Base-by-base conservation (phyloP, 2,329 filamentous ascomycete species). In the Stromatinia cepivora region DNA sequence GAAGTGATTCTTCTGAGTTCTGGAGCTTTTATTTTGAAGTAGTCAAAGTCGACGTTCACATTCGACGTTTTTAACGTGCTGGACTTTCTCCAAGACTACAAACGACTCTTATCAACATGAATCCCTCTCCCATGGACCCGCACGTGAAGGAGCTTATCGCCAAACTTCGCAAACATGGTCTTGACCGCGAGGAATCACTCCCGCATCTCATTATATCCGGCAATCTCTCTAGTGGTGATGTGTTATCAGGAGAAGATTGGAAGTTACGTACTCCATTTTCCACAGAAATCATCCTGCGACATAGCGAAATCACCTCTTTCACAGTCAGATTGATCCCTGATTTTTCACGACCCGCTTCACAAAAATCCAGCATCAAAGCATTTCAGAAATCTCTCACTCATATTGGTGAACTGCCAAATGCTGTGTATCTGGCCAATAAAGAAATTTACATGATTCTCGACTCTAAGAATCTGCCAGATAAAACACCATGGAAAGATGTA, bases 121-220 rank as follows among this genome's bases (percentile, higher is more conserved):
- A 65, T 9, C 64, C 64, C 7, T 71, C 72, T 5, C 67, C 76
- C 2, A 69, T 74, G 46, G 70, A 71, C 20, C 71, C 78, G 1
- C 75, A 79, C 58, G 73, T 82, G 56, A 79, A 82, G 70, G 86
- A 88, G 75, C 86, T 86, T 65, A 82, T 88, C 70, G 84, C 86
- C 71, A 83, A 84, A 70, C 67, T 69, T 28, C 67, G 61, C 3
- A 36, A 56, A 25, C 13, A 65, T 64, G 59, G 59, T 22, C 59
- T 69, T 11, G 50, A 69, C 15, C 28, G 20, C 45, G 36, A 56
- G 17, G 36, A 65, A 39, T 65, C 59, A n/a, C 36, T 45, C 8
- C 62, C 67, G 15, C 62, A 69, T 17, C 61, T 69, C 13, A n/a
- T 69, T 36, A 58, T 69, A 20, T 66, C 28, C 17, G 67, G 62